Evolutionary conservation across 352 stramenopile genomes (phyloP).

Genomic region (Aphanomyces astaci): DNA sequence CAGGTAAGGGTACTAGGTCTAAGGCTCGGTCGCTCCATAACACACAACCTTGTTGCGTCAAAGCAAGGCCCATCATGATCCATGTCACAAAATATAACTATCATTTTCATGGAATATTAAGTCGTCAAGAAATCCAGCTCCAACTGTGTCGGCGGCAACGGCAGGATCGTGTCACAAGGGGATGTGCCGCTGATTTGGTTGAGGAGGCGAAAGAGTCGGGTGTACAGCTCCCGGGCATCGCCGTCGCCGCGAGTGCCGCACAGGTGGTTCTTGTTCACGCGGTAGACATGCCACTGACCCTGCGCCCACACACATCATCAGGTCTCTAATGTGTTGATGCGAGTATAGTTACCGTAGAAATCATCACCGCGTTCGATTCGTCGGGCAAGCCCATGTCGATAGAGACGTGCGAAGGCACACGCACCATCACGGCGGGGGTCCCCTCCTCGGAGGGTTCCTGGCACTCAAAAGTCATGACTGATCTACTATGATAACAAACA

Average conservation of each 20-base stretch:
- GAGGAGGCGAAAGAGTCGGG: slow-evolving; percentile 42
- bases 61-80: no score
- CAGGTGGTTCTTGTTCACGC: slow-evolving; percentile 66
- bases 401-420: slow-evolving; percentile 61
- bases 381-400: slow-evolving; percentile 46
- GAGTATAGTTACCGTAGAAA: slow-evolving; percentile 30
- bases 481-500: neutral
- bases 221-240: slow-evolving; percentile 53
- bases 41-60: no score
- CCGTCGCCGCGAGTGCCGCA: slow-evolving; percentile 60
- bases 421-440: slow-evolving; percentile 31
- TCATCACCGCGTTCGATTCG: slow-evolving; percentile 22
- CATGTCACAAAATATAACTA: no score
- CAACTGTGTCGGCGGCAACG: no score
- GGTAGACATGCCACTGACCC: slow-evolving; percentile 72
- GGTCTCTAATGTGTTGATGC: slow-evolving; percentile 10
- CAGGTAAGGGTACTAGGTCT: no score
- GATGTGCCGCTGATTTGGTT: neutral
- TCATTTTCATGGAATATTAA: no score
- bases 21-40: no score
- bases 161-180: no score
- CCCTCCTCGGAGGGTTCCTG: neutral
- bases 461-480: neutral
- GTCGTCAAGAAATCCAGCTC: no score
- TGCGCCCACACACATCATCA: slow-evolving; percentile 28